phyloP scores from a whole-genome alignment of 108 stramenopile species.

The Cyclostephanos tholiformis region DNA sequence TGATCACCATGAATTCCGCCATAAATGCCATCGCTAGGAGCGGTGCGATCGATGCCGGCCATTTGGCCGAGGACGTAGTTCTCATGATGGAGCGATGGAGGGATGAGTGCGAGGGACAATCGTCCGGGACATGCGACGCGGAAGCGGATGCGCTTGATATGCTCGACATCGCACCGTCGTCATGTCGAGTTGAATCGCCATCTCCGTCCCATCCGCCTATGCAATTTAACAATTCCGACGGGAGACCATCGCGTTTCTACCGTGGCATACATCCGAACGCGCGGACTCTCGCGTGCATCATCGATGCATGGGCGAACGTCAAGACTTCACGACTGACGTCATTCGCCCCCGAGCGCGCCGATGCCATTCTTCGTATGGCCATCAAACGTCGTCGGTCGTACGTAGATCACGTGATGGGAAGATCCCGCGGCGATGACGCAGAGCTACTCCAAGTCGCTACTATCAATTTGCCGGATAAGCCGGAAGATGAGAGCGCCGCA shows the following conservation, averaged over 20 bases:
- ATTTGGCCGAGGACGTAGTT: constrained; percentile 45
- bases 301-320: constrained; percentile 56
- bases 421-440: background rate
- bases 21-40: constrained; percentile 63
- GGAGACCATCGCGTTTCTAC: constrained; percentile 3
- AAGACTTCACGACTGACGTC: constrained; percentile 16
- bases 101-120: constrained; percentile 21
- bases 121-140: background rate
- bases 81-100: constrained; percentile 51
- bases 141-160: background rate
- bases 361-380: constrained; percentile 30
- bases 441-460: background rate
- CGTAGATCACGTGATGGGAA: constrained; percentile 11
- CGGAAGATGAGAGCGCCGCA: constrained; percentile 6
- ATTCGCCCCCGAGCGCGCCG: constrained; percentile 32
- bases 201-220: background rate
- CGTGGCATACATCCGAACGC: constrained; percentile 41
- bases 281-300: constrained; percentile 47
- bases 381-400: constrained; percentile 31
- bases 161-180: background rate
- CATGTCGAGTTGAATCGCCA: no score
- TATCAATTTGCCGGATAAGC: background rate
- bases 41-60: constrained; percentile 42
- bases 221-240: background rate
- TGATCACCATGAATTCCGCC: constrained; percentile 58